Percentiles rank a stretch among this genome's conserved stretches.
These are phyloP conservation scores for Pythium apleroticum DNA, from an alignment of 352 stramenopile species.

Conservation along the genomic window DNA sequence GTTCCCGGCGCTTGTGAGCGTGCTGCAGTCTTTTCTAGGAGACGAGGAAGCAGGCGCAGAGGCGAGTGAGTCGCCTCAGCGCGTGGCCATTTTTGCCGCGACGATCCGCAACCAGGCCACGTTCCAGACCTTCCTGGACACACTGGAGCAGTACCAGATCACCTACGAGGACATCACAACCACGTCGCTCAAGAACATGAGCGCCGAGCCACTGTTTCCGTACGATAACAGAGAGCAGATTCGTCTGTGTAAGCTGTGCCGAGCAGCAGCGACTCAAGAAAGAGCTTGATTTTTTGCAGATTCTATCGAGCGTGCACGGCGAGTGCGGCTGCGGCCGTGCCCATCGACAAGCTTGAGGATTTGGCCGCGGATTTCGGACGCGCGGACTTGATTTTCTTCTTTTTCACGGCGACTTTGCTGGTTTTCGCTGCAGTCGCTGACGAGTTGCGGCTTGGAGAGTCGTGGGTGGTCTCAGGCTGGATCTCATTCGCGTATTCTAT, in stretches of 20 bases:
- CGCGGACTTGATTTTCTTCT: constrained; percentile 5
- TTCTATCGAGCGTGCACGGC: constrained; percentile 6
- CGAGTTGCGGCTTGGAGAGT: background rate
- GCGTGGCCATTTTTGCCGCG: constrained; percentile 68
- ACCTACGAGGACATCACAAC: constrained; percentile 65
- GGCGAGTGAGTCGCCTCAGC: constrained; percentile 16
- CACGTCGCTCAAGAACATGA: constrained; percentile 42
- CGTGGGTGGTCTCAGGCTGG: background rate
- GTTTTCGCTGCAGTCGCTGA: background rate
- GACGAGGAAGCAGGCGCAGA: background rate
- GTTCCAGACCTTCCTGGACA: constrained; percentile 73
- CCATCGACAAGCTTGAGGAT: background rate
- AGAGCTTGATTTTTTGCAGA: background rate
- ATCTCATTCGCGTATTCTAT: constrained; percentile 12
- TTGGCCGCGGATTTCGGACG: constrained; percentile 13
- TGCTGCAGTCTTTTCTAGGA: constrained; percentile 58
- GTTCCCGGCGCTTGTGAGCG: constrained; percentile 60
- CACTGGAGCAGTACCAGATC: constrained; percentile 50
- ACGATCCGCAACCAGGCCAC: constrained; percentile 78
- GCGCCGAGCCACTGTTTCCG: constrained; percentile 35
- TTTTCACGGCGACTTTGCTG: background rate
- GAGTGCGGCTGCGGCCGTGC: background rate
- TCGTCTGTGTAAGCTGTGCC: constrained; percentile 58
- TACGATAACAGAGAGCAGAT: constrained; percentile 75
- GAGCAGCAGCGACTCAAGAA: constrained; percentile 11